These are phyloP conservation scores for Euryodendron excelsum DNA, from an alignment of 148 eudicot genomes.

Conservation along the genomic window DNA sequence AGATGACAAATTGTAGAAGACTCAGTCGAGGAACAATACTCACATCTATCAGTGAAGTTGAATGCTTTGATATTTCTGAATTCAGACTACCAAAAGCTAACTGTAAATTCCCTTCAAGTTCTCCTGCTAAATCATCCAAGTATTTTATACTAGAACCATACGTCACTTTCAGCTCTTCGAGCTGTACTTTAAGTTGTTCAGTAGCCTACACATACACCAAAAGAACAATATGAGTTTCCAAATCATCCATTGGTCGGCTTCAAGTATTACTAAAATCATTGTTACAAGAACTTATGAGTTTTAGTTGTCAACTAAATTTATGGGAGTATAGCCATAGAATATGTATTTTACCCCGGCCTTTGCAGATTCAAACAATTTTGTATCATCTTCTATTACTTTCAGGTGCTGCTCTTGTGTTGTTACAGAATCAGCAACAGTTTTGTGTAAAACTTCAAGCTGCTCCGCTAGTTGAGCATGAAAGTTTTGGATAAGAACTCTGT, in stretches of 20 bases:
- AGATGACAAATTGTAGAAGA: background rate
- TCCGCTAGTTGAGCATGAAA: slow-evolving; percentile 27
- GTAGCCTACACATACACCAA: slow-evolving; percentile 12
- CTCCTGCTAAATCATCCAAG: slow-evolving; percentile 26
- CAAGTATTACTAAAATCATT: background rate
- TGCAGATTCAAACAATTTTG: slow-evolving; percentile 11
- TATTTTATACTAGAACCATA: slow-evolving; percentile 21
- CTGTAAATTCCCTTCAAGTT: slow-evolving; percentile 22
- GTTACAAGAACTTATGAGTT: too few relatives aligned
- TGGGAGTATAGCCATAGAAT: too few relatives aligned
- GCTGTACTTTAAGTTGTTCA: slow-evolving; percentile 10
- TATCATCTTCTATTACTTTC: slow-evolving; percentile 22
- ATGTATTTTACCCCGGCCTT: slow-evolving; percentile 22
- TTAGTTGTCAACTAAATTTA: too few relatives aligned
- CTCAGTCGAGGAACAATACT: background rate
- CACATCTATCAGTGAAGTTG: slow-evolving; percentile 27
- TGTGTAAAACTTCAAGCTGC: slow-evolving; percentile 28
- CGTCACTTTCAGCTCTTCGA: slow-evolving; percentile 21
- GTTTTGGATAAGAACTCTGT: slow-evolving; percentile 24
- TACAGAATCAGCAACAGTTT: slow-evolving; percentile 18
- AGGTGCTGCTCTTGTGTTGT: slow-evolving; percentile 23
- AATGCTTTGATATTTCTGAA: slow-evolving; percentile 25
- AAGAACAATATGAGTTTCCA: background rate
- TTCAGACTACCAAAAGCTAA: slow-evolving; percentile 11
- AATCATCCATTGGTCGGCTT: background rate